Conservation (phyloP, 2,329 filamentous ascomycete genomes). For the Aspergillaceae sp. region DNA sequence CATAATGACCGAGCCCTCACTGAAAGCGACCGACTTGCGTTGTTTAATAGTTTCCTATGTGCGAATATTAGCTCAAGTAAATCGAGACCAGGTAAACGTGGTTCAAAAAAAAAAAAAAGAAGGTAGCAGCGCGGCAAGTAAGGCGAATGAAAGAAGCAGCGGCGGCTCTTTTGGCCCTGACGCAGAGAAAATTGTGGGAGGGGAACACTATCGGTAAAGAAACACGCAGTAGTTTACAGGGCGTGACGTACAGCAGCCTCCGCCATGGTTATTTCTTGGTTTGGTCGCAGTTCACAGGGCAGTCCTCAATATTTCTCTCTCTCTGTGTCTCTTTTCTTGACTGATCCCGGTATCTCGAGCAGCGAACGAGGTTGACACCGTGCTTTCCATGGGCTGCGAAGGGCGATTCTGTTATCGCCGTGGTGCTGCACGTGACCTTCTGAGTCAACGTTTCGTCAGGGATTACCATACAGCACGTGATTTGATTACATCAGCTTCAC, state of each 20-base stretch:
- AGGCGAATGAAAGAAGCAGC: too few species aligned
- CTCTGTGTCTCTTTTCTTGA: too few species aligned
- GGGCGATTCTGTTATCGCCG: neutral
- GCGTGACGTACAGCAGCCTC: constrained; percentile 35
- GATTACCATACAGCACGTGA: constrained; percentile 6
- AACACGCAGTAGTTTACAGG: constrained; percentile 9
- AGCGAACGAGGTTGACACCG: neutral
- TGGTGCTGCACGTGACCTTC: constrained; percentile 6
- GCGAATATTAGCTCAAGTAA: constrained; percentile 32
- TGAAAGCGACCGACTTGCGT: constrained; percentile 91
- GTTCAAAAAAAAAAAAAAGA: too few species aligned
- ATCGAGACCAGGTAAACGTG: too few species aligned
- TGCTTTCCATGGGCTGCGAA: neutral
- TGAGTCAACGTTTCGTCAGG: constrained; percentile 11
- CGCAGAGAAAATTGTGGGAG: constrained; percentile 29
- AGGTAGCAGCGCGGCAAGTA: too few species aligned
- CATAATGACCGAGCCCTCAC: constrained; percentile 76
- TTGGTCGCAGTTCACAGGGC: neutral
- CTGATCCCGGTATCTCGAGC: neutral
- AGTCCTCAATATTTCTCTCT: too few species aligned
- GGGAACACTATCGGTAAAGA: constrained; percentile 25
- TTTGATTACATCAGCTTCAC: constrained; percentile 5
- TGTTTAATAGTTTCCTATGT: constrained; percentile 44
- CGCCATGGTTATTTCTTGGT: constrained; percentile 26
- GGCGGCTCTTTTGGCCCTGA: too few species aligned